Base-by-base conservation (phyloP, 1,139 yeast genomes). In the Kodamaea alishanica region DNA sequence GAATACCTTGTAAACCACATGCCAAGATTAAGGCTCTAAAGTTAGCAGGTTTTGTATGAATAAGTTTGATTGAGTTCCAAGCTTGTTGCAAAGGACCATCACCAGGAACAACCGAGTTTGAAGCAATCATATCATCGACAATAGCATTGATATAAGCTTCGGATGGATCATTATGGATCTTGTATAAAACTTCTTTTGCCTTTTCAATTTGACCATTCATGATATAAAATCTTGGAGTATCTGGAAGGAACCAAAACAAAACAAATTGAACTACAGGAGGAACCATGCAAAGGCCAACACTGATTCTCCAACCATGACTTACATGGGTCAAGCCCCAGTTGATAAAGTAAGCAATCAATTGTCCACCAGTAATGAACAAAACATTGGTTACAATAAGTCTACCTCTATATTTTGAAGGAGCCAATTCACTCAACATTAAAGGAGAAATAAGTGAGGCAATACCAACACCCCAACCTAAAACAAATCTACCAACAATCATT, bases 391-490 rank as follows among this genome's bases (percentile, higher is more conserved):
- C 77, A 34, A 86, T 85, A 46, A 84, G 71, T 49, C 97, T 75
- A 38, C 98, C 98, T 58, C 98, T 76, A 60, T 85, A 88, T 58
- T 81, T 78, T 11, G 96, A 79, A 15, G 98, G 97, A 1, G 97
- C 95, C 56, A 90, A 76, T 62, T 90, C 98, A 41, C 90, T 75
- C 50, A 90, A 85, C 74, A 87, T 89, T 43, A 90, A 70, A 2
- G 97, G 97, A 11, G 97, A 87, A 40, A 88, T 82, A 39, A 90
- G 70, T 3, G 96, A 87, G 0, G 97, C 97, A 43, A 87, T 77
- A 47, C 98, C 98, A 23, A 90, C 97, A 50, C 96, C 98, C 65
- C 86, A 84, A 20, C 98, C 98, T 81, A 90, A 85, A 36, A 90
- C 70, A 51, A 90, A 84, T 58, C 97, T 75, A 29, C 97, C 98